Percentiles rank a stretch among this genome's conserved stretches.
These are phyloP conservation scores for Ceriops zippeliana DNA, from an alignment of 345 rosid species.

Conservation along the genomic window DNA sequence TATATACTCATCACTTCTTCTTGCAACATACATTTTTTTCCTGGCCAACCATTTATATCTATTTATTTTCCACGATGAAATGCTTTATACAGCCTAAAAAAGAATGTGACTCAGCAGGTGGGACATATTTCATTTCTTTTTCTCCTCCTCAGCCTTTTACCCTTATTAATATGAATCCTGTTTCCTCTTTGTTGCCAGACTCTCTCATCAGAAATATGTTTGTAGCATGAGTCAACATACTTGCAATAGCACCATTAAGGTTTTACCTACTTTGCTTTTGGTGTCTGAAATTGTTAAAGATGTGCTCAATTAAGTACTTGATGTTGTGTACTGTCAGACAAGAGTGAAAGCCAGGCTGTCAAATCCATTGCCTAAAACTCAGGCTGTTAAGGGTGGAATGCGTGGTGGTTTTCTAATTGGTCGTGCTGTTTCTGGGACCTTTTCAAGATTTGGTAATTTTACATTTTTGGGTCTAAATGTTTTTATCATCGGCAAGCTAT, in stretches of 20 bases:
- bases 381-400: constrained; percentile 68
- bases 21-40: too few species aligned
- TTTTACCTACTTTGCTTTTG: neutral
- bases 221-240: neutral
- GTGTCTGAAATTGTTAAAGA: neutral
- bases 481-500: constrained; percentile 6
- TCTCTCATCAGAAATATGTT: neutral
- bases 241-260: neutral
- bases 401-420: constrained; percentile 60
- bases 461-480: neutral
- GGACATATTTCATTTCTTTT: too few species aligned
- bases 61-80: too few species aligned
- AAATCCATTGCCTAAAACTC: constrained; percentile 69
- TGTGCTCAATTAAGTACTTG: constrained; percentile 16
- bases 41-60: too few species aligned
- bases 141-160: too few species aligned
- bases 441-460: constrained; percentile 49
- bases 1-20: too few species aligned
- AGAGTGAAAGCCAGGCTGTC: constrained; percentile 62
- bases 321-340: constrained; percentile 25
- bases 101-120: too few species aligned
- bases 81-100: too few species aligned
- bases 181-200: too few species aligned
- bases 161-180: too few species aligned
- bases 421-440: constrained; percentile 27